A percentile compares a stretch with the other conserved stretches of the same genome.
phyloP scores from a whole-genome alignment of 768 basidiomycete species.

The Mycena rebaudengoi region DNA sequence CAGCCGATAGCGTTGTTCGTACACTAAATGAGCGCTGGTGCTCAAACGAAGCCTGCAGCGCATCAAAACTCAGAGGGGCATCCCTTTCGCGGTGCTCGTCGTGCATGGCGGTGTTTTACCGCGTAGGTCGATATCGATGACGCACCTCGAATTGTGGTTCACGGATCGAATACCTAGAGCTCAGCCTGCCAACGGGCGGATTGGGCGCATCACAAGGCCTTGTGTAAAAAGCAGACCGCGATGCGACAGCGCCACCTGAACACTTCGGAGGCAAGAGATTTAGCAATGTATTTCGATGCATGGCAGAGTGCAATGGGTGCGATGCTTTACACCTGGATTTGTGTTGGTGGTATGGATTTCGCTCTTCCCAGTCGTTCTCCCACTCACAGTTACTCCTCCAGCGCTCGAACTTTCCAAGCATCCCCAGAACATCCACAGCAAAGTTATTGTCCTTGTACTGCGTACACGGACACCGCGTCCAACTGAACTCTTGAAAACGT shows the following conservation, averaged over 20 bases:
- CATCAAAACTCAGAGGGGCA: slow-evolving; percentile 2
- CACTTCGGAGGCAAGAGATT: too few relatives aligned
- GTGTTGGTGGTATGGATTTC: slow-evolving; percentile 21
- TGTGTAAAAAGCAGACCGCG: neutral
- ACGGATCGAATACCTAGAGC: slow-evolving; percentile 6
- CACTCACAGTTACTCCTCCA: slow-evolving; percentile 20
- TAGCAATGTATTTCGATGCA: too few relatives aligned
- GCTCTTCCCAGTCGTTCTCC: slow-evolving; percentile 22
- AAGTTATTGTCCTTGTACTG: neutral
- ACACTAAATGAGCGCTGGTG: slow-evolving; percentile 2
- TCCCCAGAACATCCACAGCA: slow-evolving; percentile 17
- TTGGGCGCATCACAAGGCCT: slow-evolving; percentile 23
- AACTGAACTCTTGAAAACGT: too few relatives aligned
- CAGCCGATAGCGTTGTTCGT: slow-evolving; percentile 1
- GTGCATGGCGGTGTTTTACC: slow-evolving; percentile 5
- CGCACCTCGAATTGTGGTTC: neutral
- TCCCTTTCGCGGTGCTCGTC: slow-evolving; percentile 4
- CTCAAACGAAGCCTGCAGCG: neutral
- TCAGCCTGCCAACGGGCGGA: slow-evolving; percentile 16
- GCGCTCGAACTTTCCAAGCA: slow-evolving; percentile 20
- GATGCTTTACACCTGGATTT: too few relatives aligned
- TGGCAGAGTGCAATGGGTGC: too few relatives aligned
- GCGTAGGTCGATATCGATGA: slow-evolving; percentile 4
- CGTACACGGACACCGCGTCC: neutral
- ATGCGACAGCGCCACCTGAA: slow-evolving; percentile 20